phyloP scores from a whole-genome alignment of 2,329 filamentous ascomycete species.

The Calonectria pseudoturangicola region DNA sequence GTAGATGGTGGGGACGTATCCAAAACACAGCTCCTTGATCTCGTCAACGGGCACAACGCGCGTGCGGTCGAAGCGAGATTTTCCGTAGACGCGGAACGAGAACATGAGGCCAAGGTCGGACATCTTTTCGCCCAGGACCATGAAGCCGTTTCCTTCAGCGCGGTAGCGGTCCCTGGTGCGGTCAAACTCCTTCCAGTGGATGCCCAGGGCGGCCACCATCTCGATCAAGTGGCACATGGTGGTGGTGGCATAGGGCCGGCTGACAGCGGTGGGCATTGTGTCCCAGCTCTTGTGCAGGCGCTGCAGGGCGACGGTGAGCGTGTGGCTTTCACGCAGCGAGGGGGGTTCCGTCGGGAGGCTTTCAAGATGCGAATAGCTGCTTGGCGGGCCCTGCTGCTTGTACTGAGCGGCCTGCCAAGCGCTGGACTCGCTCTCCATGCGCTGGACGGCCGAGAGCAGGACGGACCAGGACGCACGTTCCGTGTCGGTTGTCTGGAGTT shows the following conservation, averaged over 20 bases:
- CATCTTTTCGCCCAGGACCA: constrained; percentile 67
- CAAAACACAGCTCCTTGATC: constrained; percentile 74
- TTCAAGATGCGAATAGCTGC: constrained; percentile 29
- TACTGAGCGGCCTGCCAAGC: constrained; percentile 66
- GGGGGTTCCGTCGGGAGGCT: constrained; percentile 52
- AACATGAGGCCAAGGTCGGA: constrained; percentile 73
- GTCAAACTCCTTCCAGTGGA: constrained; percentile 77
- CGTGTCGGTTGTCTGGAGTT: constrained; percentile 73
- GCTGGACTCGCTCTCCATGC: constrained; percentile 69
- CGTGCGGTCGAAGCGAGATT: constrained; percentile 68
- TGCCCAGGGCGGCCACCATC: constrained; percentile 71
- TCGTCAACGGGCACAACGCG: constrained; percentile 72
- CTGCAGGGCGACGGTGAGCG: constrained; percentile 67
- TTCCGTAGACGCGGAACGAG: constrained; percentile 70
- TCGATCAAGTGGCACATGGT: constrained; percentile 74
- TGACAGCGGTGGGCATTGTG: constrained; percentile 68
- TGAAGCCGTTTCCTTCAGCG: constrained; percentile 74
- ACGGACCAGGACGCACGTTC: constrained; percentile 74
- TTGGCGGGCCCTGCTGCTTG: constrained; percentile 48
- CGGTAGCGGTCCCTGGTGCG: constrained; percentile 69
- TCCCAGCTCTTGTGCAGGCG: constrained; percentile 70
- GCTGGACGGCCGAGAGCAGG: constrained; percentile 69
- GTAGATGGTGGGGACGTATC: constrained; percentile 74
- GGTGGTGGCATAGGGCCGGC: constrained; percentile 71
- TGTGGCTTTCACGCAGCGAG: constrained; percentile 58